Evolutionary conservation across 305 asterid genomes (phyloP), one percentile per base, ranked within the genome.

Genomic region (Fraxinus baroniana): DNA sequence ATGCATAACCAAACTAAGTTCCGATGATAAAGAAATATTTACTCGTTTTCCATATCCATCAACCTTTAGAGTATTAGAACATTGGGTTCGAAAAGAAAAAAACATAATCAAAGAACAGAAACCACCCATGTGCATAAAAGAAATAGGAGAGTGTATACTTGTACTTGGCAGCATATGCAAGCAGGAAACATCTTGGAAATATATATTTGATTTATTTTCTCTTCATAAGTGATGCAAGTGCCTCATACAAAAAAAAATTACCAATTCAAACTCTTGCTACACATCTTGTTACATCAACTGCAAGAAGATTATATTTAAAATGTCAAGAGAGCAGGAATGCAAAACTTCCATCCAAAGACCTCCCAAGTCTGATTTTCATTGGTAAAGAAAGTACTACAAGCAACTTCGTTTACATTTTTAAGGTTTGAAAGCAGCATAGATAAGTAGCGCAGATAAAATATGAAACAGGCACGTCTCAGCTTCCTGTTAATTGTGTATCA

Each of bases 11-110:
- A 62, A 22, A 22, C 33, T 62, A 62, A 62, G 72, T 22, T 62
- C 33, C 13, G 22, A 8, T 0, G 32, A 62, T 9, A 62, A 62
- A 62, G 30, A 8, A 62, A 9, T 64, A 64, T 64, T 24, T 64
- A 78, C 81, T 22, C 77, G 17, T 18, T 13, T 66, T 66, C 24
- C 66, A 79, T 18, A 36, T 68, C 68, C 77, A 33, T 39, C 41
- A 24, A 60, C 84, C 26, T 52, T 64, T 26, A 26, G 30, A 26
- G 12, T 39, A 57, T 36, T 33, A 78, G 72, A 68, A 9, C 39
- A 55, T 74, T 7, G 71, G 74, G 78, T 41, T 74, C 46, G 74
- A 80, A 76, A 72, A 62, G 5, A 22, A 66, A 32, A 76, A 44
- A 32, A 79, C 35, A 73, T 64, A 79, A 36, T 52, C 12, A 28